Base-by-base conservation (phyloP, 1,139 yeast genomes). In the Torulaspora globosa region DNA sequence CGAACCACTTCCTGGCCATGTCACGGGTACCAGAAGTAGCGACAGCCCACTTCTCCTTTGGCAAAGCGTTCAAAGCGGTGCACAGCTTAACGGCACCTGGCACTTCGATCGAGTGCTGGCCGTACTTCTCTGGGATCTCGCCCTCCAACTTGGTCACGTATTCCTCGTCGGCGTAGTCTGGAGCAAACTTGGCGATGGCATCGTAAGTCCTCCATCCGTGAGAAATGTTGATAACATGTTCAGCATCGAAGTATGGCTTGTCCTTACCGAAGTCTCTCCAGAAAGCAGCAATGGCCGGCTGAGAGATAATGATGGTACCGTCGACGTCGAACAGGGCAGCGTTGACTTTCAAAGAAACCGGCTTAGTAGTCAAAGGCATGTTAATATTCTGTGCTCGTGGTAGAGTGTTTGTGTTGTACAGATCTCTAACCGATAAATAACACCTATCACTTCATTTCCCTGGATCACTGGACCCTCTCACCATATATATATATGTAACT, bases 191-290 rank as follows among this genome's bases (percentile, higher is more conserved):
- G 51, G 79, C 79, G 62, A 85, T 77, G 34, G 84, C 85, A 65
- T 86, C 95, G 56, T 78, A 77, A 14, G 94, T 84, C 70, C 95
- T 78, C 66, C 87, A 80, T 37, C 95, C 95, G 66, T 86, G 95
- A 26, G 87, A 79, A 39, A 84, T 80, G 67, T 80, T 75, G 65
- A 84, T 80, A 49, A 86, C 79, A 58, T 79, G 80, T 48, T 79
- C 81, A 18, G 87, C 79, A 68, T 82, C 79, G 50, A 84, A 83
- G 59, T 78, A 81, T 47, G 87, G 83, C 68, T 84, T 76, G 57
- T 79, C 76, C 65, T 78, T 71, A 53, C 84, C 87, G 62, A 82
- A 79, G 54, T 80, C 80, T 64, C 76, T 76, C 94, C 94, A 85
- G 71, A 85, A 81, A 61, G 79, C 84, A 63, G 86, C 87, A 55